Base-by-base conservation (phyloP, 768 basidiomycete species). In the Dioszegia crocea region DNA sequence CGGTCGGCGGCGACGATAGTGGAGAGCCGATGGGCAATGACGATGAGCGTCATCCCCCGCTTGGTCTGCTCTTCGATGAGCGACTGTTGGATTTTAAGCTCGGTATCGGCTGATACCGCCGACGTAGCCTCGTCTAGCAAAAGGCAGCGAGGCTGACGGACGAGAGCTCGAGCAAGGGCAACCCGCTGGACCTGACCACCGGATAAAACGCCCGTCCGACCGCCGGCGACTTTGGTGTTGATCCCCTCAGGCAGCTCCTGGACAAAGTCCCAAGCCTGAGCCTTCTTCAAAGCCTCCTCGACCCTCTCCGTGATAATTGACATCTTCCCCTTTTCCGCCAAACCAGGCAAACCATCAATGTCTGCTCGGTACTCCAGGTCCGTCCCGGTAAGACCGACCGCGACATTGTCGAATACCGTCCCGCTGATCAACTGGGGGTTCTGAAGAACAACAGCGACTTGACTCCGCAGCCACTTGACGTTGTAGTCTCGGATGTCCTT, bases 201-300 rank as follows among this genome's bases (percentile, higher is more conserved):
- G 11, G 67, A 70, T 0, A 77, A 57, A 12, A 73, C 67, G n/a
- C 74, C 74, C 0, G 69, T 71, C 31, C 66, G 61, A 8, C 67
- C 70, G 17, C 71, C 73, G 3, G 59, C 47, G 30, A 77, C 62
- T 6, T 64, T 30, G 9, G 73, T 73, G 23, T 73, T 51, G 29
- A 74, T 49, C 4, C 75, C 76, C 12, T 71, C 59, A 0, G 76
- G 75, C 11, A 77, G 56, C n/a, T 60, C 51, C 4, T 36, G 26
- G 2, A 77, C 76, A 38, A 77, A 77, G 4, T 70, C 65, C 69
- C 68, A 72, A 0, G 76, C 76, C 31, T 77, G 66, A 12, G 76
- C 74, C 40, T 68, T 66, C 23, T 48, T 31, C 8, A 77, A 55
- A 12, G 76, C 70, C 2, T 59, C 57, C 21, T 62, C 52, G 16